Conservation (phyloP, 2,329 filamentous ascomycete species). For the Escovopsis weberi region DNA sequence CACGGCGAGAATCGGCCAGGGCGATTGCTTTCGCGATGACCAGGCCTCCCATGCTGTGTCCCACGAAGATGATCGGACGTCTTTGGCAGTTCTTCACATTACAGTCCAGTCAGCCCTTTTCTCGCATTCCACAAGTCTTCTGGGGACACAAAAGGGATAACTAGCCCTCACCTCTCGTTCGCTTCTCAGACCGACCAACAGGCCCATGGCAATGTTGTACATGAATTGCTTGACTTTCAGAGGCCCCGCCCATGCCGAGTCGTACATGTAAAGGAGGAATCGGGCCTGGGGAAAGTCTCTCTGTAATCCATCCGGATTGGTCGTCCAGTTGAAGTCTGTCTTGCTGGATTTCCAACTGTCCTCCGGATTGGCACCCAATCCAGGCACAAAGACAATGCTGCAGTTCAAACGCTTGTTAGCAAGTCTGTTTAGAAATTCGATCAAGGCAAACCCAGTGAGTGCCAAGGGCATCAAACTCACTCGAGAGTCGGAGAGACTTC, state of each 20-base stretch:
- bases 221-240: slow-evolving; percentile 28
- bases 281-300: slow-evolving; percentile 26
- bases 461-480: slow-evolving; percentile 5
- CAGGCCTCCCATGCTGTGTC: slow-evolving; percentile 29
- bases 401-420: too few species aligned
- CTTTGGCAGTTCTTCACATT: slow-evolving; percentile 1
- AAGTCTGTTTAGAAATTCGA: too few species aligned
- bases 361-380: slow-evolving; percentile 24
- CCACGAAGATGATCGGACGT: slow-evolving; percentile 26
- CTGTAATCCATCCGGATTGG: slow-evolving; percentile 18
- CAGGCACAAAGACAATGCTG: slow-evolving; percentile 28
- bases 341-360: slow-evolving; percentile 23
- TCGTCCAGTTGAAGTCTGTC: slow-evolving; percentile 27
- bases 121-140: background rate
- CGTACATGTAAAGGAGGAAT: slow-evolving; percentile 26
- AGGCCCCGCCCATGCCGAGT: slow-evolving; percentile 25
- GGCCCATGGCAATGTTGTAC: slow-evolving; percentile 21
- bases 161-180: slow-evolving; percentile 18
- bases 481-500: slow-evolving; percentile 21
- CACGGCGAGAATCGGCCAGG: slow-evolving; percentile 19
- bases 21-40: slow-evolving; percentile 25
- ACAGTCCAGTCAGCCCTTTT: slow-evolving; percentile 8
- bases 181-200: slow-evolving; percentile 20
- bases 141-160: too few species aligned
- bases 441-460: too few species aligned